These are phyloP conservation scores for Vanrija pseudolonga DNA, from an alignment of 1,284 basidiomycete genomes.

Conservation along the genomic window DNA sequence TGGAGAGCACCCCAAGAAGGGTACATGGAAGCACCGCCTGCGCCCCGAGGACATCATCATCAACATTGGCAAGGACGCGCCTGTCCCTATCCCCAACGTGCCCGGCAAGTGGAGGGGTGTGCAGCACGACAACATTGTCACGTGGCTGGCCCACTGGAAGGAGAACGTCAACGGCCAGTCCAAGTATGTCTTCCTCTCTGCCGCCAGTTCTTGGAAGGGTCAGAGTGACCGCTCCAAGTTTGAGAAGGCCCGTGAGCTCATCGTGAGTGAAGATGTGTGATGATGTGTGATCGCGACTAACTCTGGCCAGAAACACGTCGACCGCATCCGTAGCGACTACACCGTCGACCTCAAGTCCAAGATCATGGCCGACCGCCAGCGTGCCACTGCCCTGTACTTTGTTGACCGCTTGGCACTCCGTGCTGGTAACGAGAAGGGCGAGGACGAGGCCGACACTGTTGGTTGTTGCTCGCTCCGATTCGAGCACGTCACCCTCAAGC, in stretches of 20 bases:
- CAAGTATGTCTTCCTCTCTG: slow-evolving; percentile 94
- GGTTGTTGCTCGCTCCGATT: slow-evolving; percentile 93
- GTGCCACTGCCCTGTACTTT: slow-evolving; percentile 95
- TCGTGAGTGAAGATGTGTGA: slow-evolving; percentile 55
- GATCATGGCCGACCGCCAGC: slow-evolving; percentile 86
- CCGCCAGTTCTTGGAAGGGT: slow-evolving; percentile 89
- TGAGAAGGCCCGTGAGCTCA: slow-evolving; percentile 90
- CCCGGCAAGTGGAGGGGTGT: slow-evolving; percentile 79
- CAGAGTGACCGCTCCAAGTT: slow-evolving; percentile 95
- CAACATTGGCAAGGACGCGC: slow-evolving; percentile 76
- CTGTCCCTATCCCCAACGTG: slow-evolving; percentile 77
- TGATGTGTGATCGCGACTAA: not conserved
- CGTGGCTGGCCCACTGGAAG: slow-evolving; percentile 96
- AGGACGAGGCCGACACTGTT: slow-evolving; percentile 95
- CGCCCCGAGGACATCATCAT: slow-evolving; percentile 89
- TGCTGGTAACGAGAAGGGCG: slow-evolving; percentile 97
- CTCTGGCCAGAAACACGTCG: slow-evolving; percentile 69
- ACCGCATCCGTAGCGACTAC: slow-evolving; percentile 83
- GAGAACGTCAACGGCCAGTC: slow-evolving; percentile 89
- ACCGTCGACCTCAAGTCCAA: slow-evolving; percentile 77
- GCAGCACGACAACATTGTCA: slow-evolving; percentile 87
- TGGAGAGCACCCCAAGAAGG: slow-evolving; percentile 97
- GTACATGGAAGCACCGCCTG: slow-evolving; percentile 86
- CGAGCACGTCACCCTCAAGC: slow-evolving; percentile 87
- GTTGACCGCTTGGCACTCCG: slow-evolving; percentile 91